phyloP scores from a whole-genome alignment of 805 yeast genomes.

The Alloascoidea africana region DNA sequence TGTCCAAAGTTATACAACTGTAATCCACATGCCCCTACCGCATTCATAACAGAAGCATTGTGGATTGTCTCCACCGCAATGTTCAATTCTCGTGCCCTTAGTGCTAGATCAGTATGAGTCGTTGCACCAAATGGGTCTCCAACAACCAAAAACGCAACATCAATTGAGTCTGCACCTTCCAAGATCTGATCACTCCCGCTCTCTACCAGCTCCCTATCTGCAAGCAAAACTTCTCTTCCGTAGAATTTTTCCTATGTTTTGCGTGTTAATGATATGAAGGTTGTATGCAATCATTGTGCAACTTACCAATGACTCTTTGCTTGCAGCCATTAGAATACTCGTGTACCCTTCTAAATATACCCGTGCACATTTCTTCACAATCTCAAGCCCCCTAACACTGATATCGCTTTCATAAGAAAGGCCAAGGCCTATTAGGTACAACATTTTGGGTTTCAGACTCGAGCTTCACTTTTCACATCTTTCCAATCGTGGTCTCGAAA shows the following conservation, averaged over 20 bases:
- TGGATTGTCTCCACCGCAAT: slow-evolving; percentile 75
- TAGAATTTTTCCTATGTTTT: slow-evolving; percentile 47
- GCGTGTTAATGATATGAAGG: too few relatives aligned
- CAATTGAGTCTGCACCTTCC: slow-evolving; percentile 61
- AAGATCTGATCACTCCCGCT: slow-evolving; percentile 74
- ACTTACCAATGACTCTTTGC: slow-evolving; percentile 34
- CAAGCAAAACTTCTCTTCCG: slow-evolving; percentile 72
- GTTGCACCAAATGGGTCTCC: slow-evolving; percentile 99
- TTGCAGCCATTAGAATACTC: slow-evolving; percentile 88
- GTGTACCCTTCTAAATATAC: slow-evolving; percentile 96
- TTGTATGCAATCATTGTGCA: neutral
- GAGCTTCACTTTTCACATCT: too few relatives aligned
- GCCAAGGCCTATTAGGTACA: slow-evolving; percentile 85
- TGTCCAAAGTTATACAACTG: slow-evolving; percentile 94
- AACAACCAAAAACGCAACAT: slow-evolving; percentile 87
- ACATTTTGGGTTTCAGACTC: too few relatives aligned
- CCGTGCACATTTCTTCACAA: slow-evolving; percentile 67
- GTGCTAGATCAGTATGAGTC: slow-evolving; percentile 87
- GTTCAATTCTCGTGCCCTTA: slow-evolving; percentile 76
- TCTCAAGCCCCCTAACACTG: slow-evolving; percentile 86
- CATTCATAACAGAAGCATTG: slow-evolving; percentile 96
- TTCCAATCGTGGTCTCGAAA: neutral
- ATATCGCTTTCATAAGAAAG: slow-evolving; percentile 80
- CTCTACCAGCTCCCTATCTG: slow-evolving; percentile 92
- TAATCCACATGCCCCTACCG: slow-evolving; percentile 95